These are phyloP conservation scores for Alternaria panax DNA, from an alignment of 2,329 filamentous ascomycete genomes.

Conservation along the genomic window DNA sequence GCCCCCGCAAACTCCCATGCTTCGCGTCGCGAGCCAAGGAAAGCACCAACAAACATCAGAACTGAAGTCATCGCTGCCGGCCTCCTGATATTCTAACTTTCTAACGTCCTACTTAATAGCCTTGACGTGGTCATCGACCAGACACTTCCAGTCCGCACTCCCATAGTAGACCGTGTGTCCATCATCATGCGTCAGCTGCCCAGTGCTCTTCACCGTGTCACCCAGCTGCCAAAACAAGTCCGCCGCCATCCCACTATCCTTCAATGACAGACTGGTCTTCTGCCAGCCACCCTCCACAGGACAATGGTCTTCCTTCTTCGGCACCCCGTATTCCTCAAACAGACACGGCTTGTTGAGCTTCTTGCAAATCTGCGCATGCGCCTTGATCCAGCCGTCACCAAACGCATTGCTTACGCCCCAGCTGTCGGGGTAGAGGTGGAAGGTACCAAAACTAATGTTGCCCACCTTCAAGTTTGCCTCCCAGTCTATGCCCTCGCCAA, in stretches of 20 bases:
- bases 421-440: conserved; percentile 60
- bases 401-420: conserved; percentile 48
- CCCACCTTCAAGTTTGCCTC: conserved; percentile 60
- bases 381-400: conserved; percentile 57
- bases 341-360: conserved; percentile 51
- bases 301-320: conserved; percentile 32
- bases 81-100: not conserved
- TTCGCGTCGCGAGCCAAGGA: conserved; percentile 2
- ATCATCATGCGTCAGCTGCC: conserved; percentile 39
- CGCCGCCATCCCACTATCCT: conserved; percentile 38
- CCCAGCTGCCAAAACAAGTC: conserved; percentile 49
- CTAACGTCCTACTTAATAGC: conserved; percentile 27
- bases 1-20: not conserved
- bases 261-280: conserved; percentile 32
- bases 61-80: not conserved
- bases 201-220: conserved; percentile 31
- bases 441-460: conserved; percentile 64
- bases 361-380: conserved; percentile 53
- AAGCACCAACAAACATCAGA: not conserved
- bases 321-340: conserved; percentile 51
- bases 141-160: conserved; percentile 39
- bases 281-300: conserved; percentile 42
- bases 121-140: conserved; percentile 40
- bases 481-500: conserved; percentile 61
- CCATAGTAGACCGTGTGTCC: conserved; percentile 44